These are phyloP conservation scores for Naganishia randhawae DNA, from an alignment of 768 basidiomycete genomes.

Conservation along the genomic window DNA sequence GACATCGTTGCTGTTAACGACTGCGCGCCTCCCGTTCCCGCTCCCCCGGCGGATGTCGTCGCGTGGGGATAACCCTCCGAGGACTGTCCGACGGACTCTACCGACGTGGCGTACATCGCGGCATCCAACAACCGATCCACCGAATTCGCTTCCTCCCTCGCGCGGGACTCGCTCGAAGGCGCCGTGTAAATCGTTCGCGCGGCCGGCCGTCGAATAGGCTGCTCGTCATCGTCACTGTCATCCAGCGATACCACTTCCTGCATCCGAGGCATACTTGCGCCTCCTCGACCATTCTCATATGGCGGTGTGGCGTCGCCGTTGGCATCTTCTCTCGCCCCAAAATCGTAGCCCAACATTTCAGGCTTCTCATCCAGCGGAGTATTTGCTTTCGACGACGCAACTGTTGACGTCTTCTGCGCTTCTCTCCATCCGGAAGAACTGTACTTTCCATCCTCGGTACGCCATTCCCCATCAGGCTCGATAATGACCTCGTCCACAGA, in stretches of 20 bases:
- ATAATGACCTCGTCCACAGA: conserved; percentile 86
- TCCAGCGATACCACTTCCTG: conserved; percentile 6
- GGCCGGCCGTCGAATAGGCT: background rate
- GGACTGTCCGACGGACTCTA: background rate
- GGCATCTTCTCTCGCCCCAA: background rate
- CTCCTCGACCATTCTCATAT: background rate
- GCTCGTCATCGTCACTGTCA: conserved; percentile 14
- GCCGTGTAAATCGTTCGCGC: background rate
- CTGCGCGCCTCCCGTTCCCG: too few relatives aligned
- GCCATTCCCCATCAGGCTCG: conserved; percentile 94
- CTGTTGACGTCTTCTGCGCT: background rate
- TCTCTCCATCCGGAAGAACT: conserved; percentile 69
- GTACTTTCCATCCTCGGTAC: conserved; percentile 79
- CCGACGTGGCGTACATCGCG: background rate
- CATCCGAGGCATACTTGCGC: background rate
- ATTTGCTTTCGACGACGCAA: background rate
- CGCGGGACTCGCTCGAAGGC: background rate
- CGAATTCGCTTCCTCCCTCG: background rate
- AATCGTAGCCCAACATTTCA: too few relatives aligned
- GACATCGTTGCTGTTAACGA: background rate
- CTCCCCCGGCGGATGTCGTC: background rate
- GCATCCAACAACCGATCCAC: conserved; percentile 11
- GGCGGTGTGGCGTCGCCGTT: background rate
- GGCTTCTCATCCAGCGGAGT: conserved; percentile 13
- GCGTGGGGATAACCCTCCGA: background rate